Conservation (phyloP, 2,329 filamentous ascomycete genomes). For the Periconia digitata region DNA sequence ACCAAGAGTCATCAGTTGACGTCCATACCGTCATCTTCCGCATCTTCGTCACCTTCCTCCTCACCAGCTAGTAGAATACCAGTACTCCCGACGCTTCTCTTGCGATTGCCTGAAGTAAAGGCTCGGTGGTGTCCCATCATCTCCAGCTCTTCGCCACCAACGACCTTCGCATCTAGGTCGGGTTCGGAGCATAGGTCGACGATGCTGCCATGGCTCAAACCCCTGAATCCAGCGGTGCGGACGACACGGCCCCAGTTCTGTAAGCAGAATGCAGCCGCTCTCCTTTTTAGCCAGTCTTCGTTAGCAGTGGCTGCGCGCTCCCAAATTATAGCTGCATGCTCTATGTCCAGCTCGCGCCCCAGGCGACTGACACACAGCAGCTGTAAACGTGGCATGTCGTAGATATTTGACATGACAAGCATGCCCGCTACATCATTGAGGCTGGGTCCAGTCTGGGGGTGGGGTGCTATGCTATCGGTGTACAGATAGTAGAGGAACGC, state of each 20-base stretch:
- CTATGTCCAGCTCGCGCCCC: constrained; percentile 86
- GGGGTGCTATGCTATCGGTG: constrained; percentile 76
- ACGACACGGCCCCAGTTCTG: constrained; percentile 95
- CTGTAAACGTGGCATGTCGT: constrained; percentile 92
- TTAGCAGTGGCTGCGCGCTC: constrained; percentile 86
- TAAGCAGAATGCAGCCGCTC: constrained; percentile 85
- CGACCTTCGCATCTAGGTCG: constrained; percentile 86
- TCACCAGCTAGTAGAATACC: constrained; percentile 43
- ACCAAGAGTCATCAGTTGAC: constrained; percentile 27
- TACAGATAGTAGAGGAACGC: constrained; percentile 97
- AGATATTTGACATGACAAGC: constrained; percentile 96
- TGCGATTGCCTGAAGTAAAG: constrained; percentile 43
- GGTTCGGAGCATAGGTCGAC: constrained; percentile 93
- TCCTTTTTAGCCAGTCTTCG: constrained; percentile 90
- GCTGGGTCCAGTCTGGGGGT: constrained; percentile 52
- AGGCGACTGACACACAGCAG: constrained; percentile 89
- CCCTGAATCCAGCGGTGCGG: constrained; percentile 82
- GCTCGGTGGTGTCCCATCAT: constrained; percentile 55
- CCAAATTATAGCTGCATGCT: constrained; percentile 95
- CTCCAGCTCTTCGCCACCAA: constrained; percentile 83
- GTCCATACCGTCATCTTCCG: constrained; percentile 47
- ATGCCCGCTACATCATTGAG: constrained; percentile 89
- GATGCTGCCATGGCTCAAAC: constrained; percentile 74
- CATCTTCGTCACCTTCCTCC: constrained; percentile 47
- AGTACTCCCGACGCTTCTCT: constrained; percentile 45